These are phyloP conservation scores for Santalum album DNA, from an alignment of 164 flowering plant species.

Conservation along the genomic window DNA sequence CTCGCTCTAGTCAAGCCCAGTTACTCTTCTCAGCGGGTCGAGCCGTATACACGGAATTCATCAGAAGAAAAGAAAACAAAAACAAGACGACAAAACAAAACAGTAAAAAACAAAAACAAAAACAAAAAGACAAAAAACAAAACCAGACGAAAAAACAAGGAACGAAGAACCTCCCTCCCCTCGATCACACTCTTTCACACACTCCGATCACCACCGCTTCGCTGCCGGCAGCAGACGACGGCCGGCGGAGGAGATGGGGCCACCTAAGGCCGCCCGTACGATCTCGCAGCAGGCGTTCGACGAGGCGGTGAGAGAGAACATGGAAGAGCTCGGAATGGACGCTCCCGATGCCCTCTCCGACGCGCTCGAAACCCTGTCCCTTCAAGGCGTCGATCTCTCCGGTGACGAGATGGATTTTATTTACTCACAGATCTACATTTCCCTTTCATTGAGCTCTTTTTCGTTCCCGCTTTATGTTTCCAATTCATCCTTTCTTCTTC, in stretches of 20 bases:
- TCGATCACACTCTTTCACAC: too few species aligned
- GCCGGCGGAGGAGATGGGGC: conserved; percentile 25
- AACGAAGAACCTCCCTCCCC: too few species aligned
- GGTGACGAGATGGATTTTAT: conserved; percentile 40
- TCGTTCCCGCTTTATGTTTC: not conserved
- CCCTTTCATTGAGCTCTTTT: not conserved
- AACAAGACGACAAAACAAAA: too few species aligned
- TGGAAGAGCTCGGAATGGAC: conserved; percentile 94
- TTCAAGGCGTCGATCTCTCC: conserved; percentile 95
- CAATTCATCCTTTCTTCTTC: not conserved
- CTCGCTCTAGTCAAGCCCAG: too few species aligned
- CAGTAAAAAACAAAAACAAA: too few species aligned
- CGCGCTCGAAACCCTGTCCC: conserved; percentile 77
- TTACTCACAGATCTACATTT: not conserved
- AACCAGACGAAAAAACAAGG: too few species aligned
- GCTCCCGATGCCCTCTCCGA: conserved; percentile 84
- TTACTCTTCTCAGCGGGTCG: too few species aligned
- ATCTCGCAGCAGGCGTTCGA: conserved; percentile 93
- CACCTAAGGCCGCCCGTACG: conserved; percentile 29
- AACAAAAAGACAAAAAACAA: too few species aligned
- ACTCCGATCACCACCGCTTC: too few species aligned
- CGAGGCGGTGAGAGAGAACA: conserved; percentile 74
- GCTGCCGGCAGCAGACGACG: conserved; percentile 2
- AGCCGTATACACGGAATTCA: too few species aligned
- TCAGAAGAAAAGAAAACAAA: too few species aligned